Conservation (phyloP, 495 filamentous ascomycete genomes). For the Achaetomiella virescens region DNA sequence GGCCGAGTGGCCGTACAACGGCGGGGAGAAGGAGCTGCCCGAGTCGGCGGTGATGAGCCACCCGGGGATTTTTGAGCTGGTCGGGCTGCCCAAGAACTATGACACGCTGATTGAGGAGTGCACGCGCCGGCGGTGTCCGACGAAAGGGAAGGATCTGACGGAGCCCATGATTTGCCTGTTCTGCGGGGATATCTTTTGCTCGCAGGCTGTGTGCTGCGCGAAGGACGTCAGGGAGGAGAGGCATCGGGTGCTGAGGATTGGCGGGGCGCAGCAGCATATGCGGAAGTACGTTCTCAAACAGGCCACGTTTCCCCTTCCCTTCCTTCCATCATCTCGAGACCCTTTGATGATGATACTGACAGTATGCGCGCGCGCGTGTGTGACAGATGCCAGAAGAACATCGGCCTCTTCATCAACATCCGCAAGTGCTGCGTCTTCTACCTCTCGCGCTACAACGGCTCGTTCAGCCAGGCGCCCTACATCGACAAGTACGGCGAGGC, state of each 20-base stretch:
- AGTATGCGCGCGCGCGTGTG: no score
- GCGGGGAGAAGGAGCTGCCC: constrained; percentile 15
- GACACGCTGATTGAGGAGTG: constrained; percentile 91
- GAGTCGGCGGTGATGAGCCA: constrained; percentile 57
- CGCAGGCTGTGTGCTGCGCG: constrained; percentile 85
- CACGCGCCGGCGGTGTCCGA: constrained; percentile 77
- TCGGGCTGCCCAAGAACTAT: constrained; percentile 85
- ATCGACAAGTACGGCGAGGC: constrained; percentile 91
- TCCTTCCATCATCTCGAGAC: neutral
- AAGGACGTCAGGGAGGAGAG: constrained; percentile 46
- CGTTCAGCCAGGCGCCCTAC: constrained; percentile 83
- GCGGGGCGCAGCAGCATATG: constrained; percentile 88
- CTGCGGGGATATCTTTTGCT: constrained; percentile 93
- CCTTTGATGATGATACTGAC: no score
- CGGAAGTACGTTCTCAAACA: constrained; percentile 69
- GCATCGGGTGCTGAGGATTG: constrained; percentile 41
- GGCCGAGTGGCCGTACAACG: constrained; percentile 24
- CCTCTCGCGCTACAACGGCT: constrained; percentile 72
- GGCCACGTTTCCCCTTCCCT: no score
- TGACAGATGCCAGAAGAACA: constrained; percentile 73
- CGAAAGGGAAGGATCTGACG: constrained; percentile 78
- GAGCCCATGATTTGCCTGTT: constrained; percentile 91
- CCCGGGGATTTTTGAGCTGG: constrained; percentile 86
- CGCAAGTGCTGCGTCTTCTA: constrained; percentile 88
- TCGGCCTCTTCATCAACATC: constrained; percentile 92